Evolutionary conservation across 2,329 filamentous ascomycete species (phyloP).

Genomic region (Phyllosticta citrichinensis): DNA sequence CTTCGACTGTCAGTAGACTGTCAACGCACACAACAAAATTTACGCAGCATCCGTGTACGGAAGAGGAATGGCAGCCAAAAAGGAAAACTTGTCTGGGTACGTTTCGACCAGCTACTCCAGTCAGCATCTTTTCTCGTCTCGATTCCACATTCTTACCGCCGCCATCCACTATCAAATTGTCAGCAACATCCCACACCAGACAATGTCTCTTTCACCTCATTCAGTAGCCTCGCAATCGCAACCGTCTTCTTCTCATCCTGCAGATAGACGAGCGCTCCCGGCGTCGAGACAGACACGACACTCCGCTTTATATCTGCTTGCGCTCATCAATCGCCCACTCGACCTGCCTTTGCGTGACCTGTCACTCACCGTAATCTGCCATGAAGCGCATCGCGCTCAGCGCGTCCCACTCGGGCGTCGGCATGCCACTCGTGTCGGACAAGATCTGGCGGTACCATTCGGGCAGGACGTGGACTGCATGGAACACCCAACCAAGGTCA

Average conservation of each 20-base stretch:
- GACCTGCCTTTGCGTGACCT: background rate
- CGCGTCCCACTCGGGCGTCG: background rate
- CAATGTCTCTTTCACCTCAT: conserved; percentile 18
- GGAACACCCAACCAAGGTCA: background rate
- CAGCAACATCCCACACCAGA: background rate
- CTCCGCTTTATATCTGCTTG: conserved; percentile 17
- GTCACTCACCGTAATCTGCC: background rate
- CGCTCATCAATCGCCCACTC: background rate
- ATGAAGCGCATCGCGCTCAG: background rate
- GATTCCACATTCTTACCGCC: background rate
- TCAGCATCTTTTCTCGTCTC: background rate
- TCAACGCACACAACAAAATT: background rate
- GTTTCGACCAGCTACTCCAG: background rate
- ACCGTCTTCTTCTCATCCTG: conserved; percentile 19
- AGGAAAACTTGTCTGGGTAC: background rate
- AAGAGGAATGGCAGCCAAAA: background rate
- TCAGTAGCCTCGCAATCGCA: conserved; percentile 26
- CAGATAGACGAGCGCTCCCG: conserved; percentile 25
- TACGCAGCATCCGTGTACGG: background rate
- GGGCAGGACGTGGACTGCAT: background rate
- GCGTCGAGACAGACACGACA: conserved; percentile 25
- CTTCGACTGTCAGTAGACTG: conserved; percentile 20
- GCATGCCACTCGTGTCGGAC: background rate
- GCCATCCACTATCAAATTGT: background rate
- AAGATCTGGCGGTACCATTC: background rate